These are phyloP conservation scores for Aspergillus steynii DNA, from an alignment of 495 filamentous ascomycete species.

Conservation along the genomic window DNA sequence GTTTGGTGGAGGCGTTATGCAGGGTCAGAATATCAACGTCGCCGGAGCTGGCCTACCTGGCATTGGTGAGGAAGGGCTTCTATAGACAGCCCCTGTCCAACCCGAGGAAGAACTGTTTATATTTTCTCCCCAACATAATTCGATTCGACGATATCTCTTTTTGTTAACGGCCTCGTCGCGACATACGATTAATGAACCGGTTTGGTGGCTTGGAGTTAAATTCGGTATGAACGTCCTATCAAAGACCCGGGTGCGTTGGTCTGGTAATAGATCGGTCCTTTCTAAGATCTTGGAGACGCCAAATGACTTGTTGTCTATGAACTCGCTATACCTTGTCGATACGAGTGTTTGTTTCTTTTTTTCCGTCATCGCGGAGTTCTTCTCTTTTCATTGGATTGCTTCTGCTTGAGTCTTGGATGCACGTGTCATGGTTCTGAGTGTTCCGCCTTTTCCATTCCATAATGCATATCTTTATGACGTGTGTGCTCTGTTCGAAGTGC, in stretches of 20 bases:
- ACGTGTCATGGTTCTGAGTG: not conserved
- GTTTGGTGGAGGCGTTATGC: conserved; percentile 50
- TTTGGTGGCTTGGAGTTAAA: conserved; percentile 31
- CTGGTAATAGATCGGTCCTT: conserved; percentile 17
- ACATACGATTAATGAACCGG: conserved; percentile 32
- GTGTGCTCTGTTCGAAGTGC: not conserved
- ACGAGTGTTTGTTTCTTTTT: not conserved
- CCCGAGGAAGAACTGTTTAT: conserved; percentile 13
- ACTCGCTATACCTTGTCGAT: not conserved
- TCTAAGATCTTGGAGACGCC: not conserved
- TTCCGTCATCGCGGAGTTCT: not conserved
- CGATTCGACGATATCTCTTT: conserved; percentile 20
- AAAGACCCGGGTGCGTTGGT: conserved; percentile 15
- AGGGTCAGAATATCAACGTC: conserved; percentile 53
- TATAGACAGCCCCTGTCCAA: conserved; percentile 27
- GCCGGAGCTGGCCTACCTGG: conserved; percentile 53
- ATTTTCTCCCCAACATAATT: conserved; percentile 20
- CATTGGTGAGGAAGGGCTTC: conserved; percentile 51
- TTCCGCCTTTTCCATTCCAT: not conserved
- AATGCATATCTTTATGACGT: not conserved
- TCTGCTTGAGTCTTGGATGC: not conserved
- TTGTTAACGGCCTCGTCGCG: conserved; percentile 21
- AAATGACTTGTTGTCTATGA: not conserved
- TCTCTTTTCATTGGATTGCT: not conserved
- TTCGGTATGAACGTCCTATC: conserved; percentile 24